A percentile compares a stretch with the other conserved stretches of the same genome.
Evolutionary conservation across 495 filamentous ascomycete species (phyloP).

Genomic region (Talaromyces stipitatus): DNA sequence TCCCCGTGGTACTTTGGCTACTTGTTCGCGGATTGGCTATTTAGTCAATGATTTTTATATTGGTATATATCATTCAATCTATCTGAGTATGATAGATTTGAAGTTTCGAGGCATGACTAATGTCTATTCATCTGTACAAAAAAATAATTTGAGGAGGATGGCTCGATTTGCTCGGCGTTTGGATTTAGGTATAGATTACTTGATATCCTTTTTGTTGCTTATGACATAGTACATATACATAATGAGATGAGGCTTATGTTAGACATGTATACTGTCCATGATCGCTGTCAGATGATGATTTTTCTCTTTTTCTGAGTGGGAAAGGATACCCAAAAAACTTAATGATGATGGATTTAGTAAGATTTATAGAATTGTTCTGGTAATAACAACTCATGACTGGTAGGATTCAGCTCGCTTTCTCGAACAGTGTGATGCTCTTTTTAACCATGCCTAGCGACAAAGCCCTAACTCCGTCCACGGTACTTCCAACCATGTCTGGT

Average conservation of each 20-base stretch:
- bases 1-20: slow-evolving; percentile 90
- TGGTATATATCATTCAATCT: not conserved
- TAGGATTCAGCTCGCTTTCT: no score
- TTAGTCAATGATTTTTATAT: slow-evolving; percentile 25
- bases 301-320: no score
- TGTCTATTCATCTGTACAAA: not conserved
- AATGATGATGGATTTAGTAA: no score
- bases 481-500: no score
- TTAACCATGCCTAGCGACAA: no score
- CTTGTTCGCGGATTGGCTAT: slow-evolving; percentile 72
- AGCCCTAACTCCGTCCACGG: no score
- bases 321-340: no score
- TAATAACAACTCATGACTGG: no score
- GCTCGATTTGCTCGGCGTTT: not conserved
- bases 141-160: not conserved
- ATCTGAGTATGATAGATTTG: not conserved
- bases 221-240: not conserved
- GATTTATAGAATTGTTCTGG: no score
- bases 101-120: not conserved
- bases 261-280: not conserved
- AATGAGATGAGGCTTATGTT: not conserved
- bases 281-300: not conserved
- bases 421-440: no score
- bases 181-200: not conserved
- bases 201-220: not conserved